Evolutionary conservation across 768 basidiomycete genomes (phyloP), one percentile per base, ranked within the genome.

Genomic region (Infundibulicybe gibba): DNA sequence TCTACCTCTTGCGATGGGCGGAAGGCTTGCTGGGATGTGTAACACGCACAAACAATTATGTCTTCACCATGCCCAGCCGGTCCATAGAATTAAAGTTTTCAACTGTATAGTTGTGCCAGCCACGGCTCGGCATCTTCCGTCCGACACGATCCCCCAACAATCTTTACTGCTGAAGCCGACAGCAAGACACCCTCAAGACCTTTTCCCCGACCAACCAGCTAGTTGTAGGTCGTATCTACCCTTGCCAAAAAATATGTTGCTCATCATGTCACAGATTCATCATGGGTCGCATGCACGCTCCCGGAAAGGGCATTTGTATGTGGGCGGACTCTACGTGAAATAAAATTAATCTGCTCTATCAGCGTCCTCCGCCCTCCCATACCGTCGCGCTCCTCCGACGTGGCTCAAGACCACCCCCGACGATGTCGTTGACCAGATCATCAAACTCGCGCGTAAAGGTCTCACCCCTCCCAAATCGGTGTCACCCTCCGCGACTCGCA

Each of bases 261-360:
- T 40, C 57, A 44, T 3, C 10, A 9, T 44, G 11, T 13, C 43
- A 6, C 21, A 77, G 68, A 73, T 52, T 61, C 66, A 74, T 59
- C 74, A 92, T 92, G 90, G 90, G 87, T 90, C 92, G 94, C 67
- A 94, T 97, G 92, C 95, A 98, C 83, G 94, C 94, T 83, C 93
- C 94, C 73, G 93, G 93, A 74, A 98, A 98, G 92, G 95, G 94
- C 82, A 97, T 98, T 80, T 90, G 89, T 92, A 71, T 61, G 87
- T 83, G 48, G 35, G 40, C 19, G 17, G 35, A 39, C 45, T n/a
- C 43, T 48, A 40, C 41, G 17, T 6, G 13, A 45, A 14, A 21
- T 40, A 21, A 32, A 16, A 39, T 30, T 40, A 21, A 37, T 48
- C 15, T 30, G 39, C 32, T 41, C 19, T 20, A 48, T 17, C 44